A percentile compares a stretch with the other conserved stretches of the same genome.
phyloP scores from a whole-genome alignment of 2,329 filamentous ascomycete genomes.

The Xenoacremonium recifei region DNA sequence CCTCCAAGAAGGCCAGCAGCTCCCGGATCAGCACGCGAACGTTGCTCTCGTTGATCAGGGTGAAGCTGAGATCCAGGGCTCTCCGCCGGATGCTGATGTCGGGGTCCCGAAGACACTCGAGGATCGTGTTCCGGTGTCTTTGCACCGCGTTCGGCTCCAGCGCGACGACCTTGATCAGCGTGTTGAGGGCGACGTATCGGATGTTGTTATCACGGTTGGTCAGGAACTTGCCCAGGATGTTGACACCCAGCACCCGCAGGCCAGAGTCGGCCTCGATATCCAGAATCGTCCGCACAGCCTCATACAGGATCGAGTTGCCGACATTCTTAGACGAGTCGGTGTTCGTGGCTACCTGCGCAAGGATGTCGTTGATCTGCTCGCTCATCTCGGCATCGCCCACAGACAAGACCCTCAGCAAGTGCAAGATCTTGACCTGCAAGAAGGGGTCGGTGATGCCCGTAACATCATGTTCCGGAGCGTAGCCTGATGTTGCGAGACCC shows the following conservation, averaged over 20 bases:
- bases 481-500: slow-evolving; percentile 88
- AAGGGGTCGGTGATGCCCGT: slow-evolving; percentile 98
- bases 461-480: slow-evolving; percentile 96
- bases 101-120: slow-evolving; percentile 93
- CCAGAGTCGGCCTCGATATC: slow-evolving; percentile 98
- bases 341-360: slow-evolving; percentile 96
- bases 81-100: slow-evolving; percentile 96
- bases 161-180: slow-evolving; percentile 94
- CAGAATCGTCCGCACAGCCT: slow-evolving; percentile 93
- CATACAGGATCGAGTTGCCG: slow-evolving; percentile 96
- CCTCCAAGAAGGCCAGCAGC: slow-evolving; percentile 90
- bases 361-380: slow-evolving; percentile 97
- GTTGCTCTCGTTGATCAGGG: slow-evolving; percentile 94
- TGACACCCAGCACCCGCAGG: slow-evolving; percentile 89
- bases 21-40: slow-evolving; percentile 92
- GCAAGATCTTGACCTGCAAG: slow-evolving; percentile 92
- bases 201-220: slow-evolving; percentile 99
- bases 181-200: slow-evolving; percentile 95
- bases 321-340: slow-evolving; percentile 98
- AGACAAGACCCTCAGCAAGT: slow-evolving; percentile 80
- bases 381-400: slow-evolving; percentile 84
- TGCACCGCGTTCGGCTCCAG: slow-evolving; percentile 98
- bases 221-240: slow-evolving; percentile 96
- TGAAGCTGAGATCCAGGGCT: slow-evolving; percentile 97
- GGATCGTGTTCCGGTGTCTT: slow-evolving; percentile 92